Conservation (phyloP, 1,284 basidiomycete genomes). For the Kwoniella shivajii region DNA sequence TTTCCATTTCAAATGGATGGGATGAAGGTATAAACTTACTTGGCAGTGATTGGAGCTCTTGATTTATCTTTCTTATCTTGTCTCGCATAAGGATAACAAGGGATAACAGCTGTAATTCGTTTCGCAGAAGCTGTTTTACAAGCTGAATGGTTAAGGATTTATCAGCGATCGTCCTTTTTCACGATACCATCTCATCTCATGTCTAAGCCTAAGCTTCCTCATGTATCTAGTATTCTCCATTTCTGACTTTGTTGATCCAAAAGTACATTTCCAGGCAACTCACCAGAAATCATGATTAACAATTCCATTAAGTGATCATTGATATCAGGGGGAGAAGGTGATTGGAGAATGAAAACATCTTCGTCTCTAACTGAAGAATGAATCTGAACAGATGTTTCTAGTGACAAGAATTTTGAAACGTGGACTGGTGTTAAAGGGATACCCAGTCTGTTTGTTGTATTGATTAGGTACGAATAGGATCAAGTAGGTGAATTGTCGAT, state of each 20-base stretch:
- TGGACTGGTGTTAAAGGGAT: constrained; percentile 86
- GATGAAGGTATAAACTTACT: constrained; percentile 54
- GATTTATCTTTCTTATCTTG: constrained; percentile 99
- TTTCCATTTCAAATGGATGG: background rate
- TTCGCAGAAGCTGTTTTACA: constrained; percentile 97
- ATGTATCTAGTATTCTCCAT: no score
- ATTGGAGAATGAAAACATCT: constrained; percentile 94
- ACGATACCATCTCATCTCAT: background rate
- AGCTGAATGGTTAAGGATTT: constrained; percentile 60
- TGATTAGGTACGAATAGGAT: background rate
- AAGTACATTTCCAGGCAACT: constrained; percentile 13
- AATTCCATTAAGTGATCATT: constrained; percentile 60
- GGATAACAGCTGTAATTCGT: constrained; percentile 96
- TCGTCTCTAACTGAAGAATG: constrained; percentile 94
- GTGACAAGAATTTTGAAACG: constrained; percentile 94
- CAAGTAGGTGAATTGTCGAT: background rate
- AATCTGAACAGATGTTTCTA: constrained; percentile 90
- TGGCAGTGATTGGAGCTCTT: constrained; percentile 95
- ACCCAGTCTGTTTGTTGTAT: constrained; percentile 68
- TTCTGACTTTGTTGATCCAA: background rate
- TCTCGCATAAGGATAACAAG: constrained; percentile 94
- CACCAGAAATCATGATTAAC: constrained; percentile 57
- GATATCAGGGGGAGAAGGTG: constrained; percentile 52
- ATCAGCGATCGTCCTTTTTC: background rate
- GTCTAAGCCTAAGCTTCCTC: no score